Conservation (phyloP, 1,139 yeast species). For the Citeromyces hawaiiensis region DNA sequence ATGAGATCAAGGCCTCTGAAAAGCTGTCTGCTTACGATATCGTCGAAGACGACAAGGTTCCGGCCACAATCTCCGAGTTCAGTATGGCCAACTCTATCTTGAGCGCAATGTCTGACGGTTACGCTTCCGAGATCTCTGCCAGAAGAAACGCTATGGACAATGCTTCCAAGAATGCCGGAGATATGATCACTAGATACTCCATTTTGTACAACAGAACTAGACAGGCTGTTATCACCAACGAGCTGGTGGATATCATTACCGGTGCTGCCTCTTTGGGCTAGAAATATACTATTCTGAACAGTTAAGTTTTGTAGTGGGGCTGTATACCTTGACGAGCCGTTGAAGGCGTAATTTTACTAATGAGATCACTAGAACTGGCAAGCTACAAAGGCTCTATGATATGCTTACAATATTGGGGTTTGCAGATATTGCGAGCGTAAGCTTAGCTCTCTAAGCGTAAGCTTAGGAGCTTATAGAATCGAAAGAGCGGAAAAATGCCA, state of each 20-base stretch:
- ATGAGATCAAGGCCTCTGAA: constrained; percentile 74
- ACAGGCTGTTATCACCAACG: constrained; percentile 99
- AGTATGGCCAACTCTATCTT: constrained; percentile 82
- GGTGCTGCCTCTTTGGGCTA: constrained; percentile 99
- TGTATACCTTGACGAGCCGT: no score
- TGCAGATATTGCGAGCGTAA: no score
- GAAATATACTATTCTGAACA: constrained; percentile 6
- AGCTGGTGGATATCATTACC: constrained; percentile 97
- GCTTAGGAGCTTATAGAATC: no score
- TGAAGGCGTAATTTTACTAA: no score
- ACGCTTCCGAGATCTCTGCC: constrained; percentile 95
- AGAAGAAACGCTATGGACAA: constrained; percentile 99
- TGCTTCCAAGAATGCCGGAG: constrained; percentile 99
- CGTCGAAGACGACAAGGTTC: constrained; percentile 60
- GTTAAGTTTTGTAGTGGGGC: neutral
- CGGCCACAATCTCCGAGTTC: constrained; percentile 61
- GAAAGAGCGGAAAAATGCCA: no score
- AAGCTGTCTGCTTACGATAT: constrained; percentile 74
- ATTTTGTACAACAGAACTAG: constrained; percentile 98
- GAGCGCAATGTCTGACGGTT: constrained; percentile 94
- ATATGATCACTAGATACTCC: constrained; percentile 91
- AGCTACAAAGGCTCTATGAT: no score
- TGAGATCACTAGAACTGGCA: no score
- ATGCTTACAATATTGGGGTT: no score
- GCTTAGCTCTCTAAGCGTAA: no score